These are phyloP conservation scores for Saturnispora diversa DNA, from an alignment of 805 yeast species.

Conservation along the genomic window DNA sequence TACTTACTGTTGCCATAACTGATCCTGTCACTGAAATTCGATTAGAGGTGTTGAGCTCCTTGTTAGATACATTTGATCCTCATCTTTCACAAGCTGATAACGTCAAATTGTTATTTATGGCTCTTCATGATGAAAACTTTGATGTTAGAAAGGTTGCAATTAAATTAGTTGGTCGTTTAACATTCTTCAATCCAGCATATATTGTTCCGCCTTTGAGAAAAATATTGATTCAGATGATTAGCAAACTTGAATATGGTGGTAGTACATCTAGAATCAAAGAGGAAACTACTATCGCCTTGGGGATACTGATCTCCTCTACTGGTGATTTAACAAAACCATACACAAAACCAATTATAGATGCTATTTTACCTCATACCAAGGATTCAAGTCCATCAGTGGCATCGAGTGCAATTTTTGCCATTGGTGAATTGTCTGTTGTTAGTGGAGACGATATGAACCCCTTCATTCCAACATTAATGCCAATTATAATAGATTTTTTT, in stretches of 20 bases:
- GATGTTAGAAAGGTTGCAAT: constrained; percentile 74
- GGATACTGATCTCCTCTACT: constrained; percentile 69
- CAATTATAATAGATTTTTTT: constrained; percentile 74
- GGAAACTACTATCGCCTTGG: constrained; percentile 71
- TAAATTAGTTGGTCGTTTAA: constrained; percentile 71
- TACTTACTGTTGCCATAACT: constrained; percentile 75
- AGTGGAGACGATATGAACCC: constrained; percentile 79
- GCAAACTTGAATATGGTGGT: constrained; percentile 77
- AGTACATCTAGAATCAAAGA: constrained; percentile 67
- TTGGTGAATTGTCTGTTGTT: constrained; percentile 83
- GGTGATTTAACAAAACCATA: constrained; percentile 83
- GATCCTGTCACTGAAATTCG: constrained; percentile 86
- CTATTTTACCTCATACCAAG: constrained; percentile 64
- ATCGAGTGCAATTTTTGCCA: constrained; percentile 72
- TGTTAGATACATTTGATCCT: constrained; percentile 75
- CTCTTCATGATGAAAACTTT: constrained; percentile 85
- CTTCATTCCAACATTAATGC: constrained; percentile 73
- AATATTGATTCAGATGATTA: constrained; percentile 73
- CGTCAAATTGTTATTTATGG: constrained; percentile 75
- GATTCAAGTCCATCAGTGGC: constrained; percentile 76
- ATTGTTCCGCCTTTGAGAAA: constrained; percentile 89
- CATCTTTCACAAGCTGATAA: constrained; percentile 92
- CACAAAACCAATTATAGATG: constrained; percentile 83
- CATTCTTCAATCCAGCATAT: constrained; percentile 87
- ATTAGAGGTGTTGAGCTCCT: constrained; percentile 62